Conservation (phyloP, 176 grass and related monocot species). For the Oryza coarctata region DNA sequence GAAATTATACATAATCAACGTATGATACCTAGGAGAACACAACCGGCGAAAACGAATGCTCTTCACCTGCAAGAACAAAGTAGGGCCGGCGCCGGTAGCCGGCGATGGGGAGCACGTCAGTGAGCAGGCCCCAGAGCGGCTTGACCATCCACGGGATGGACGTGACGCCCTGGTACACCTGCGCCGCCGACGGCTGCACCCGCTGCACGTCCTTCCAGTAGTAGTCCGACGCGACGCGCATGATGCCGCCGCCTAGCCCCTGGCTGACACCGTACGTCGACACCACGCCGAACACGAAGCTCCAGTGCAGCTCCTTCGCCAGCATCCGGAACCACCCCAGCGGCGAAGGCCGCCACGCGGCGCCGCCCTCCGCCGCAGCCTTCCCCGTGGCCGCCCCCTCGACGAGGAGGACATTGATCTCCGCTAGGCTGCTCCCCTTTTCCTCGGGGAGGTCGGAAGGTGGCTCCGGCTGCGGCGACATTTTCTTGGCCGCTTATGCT, state of each 20-base stretch:
- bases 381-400: constrained; percentile 6
- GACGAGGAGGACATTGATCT: constrained; percentile 50
- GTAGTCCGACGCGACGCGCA: constrained; percentile 76
- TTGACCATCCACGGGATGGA: constrained; percentile 91
- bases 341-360: constrained; percentile 40
- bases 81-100: constrained; percentile 81
- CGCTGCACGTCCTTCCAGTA: constrained; percentile 97
- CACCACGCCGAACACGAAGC: constrained; percentile 70
- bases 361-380: neutral
- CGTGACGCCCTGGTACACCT: constrained; percentile 85
- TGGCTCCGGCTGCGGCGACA: constrained; percentile 37
- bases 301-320: constrained; percentile 77
- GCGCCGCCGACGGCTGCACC: constrained; percentile 80
- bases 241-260: constrained; percentile 67
- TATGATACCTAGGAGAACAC: no score
- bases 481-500: constrained; percentile 13
- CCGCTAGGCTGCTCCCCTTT: constrained; percentile 16
- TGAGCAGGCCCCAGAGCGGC: constrained; percentile 84
- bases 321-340: constrained; percentile 78
- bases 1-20: no score
- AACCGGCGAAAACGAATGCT: neutral
- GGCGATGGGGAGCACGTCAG: constrained; percentile 81
- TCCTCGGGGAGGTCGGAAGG: constrained; percentile 11
- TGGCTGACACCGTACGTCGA: constrained; percentile 69
- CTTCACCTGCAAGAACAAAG: constrained; percentile 74